phyloP scores from a whole-genome alignment of 208 protist genomes.

The Leishmania tropica region DNA sequence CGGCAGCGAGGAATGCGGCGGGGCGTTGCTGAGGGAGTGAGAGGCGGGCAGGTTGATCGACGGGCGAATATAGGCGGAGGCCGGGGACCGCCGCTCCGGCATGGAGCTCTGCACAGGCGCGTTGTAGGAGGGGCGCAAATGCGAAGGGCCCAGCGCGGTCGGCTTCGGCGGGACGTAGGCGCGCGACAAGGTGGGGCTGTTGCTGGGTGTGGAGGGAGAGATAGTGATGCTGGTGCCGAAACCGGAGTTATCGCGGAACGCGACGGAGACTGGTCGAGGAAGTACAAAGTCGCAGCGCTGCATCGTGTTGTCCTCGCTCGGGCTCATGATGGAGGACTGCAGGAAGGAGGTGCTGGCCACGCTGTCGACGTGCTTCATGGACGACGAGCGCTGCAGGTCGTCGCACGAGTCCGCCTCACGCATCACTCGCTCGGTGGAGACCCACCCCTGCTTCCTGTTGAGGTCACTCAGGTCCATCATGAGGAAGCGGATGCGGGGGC shows the following conservation, averaged over 20 bases:
- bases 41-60: constrained; percentile 11
- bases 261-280: constrained; percentile 16
- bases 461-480: constrained; percentile 84
- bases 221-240: constrained; percentile 15
- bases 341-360: constrained; percentile 26
- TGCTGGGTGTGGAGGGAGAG: constrained; percentile 16
- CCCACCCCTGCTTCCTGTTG: constrained; percentile 53
- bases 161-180: constrained; percentile 20
- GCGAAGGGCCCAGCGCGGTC: constrained; percentile 3
- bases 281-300: constrained; percentile 22
- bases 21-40: constrained; percentile 13
- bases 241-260: constrained; percentile 17
- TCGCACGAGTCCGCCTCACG: constrained; percentile 42
- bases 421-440: constrained; percentile 34
- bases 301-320: constrained; percentile 26
- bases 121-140: constrained; percentile 19
- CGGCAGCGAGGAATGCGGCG: constrained; percentile 1
- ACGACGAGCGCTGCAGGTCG: constrained; percentile 26
- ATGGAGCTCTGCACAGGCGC: not conserved
- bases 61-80: constrained; percentile 7
- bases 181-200: constrained; percentile 8
- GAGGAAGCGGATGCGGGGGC: constrained; percentile 70
- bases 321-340: constrained; percentile 36
- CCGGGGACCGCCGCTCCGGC: constrained; percentile 9
- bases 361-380: constrained; percentile 38